These are phyloP conservation scores for Ustilago hordei DNA, from an alignment of 1,284 basidiomycete species.

Conservation along the genomic window DNA sequence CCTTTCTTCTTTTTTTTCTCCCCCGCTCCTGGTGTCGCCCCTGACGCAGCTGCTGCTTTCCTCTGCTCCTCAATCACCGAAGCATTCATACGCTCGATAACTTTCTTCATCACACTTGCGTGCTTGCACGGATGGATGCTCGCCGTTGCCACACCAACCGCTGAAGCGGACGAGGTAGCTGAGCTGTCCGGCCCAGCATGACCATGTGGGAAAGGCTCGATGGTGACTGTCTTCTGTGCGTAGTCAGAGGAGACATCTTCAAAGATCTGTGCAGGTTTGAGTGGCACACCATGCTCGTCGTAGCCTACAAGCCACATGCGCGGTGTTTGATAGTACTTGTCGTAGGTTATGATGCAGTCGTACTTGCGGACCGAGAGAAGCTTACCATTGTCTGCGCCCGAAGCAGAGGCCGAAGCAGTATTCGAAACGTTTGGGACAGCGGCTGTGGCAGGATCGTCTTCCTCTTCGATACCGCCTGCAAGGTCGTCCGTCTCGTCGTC, in stretches of 20 bases:
- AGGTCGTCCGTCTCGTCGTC: slow-evolving; percentile 61
- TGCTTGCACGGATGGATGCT: slow-evolving; percentile 99
- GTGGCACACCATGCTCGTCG: slow-evolving; percentile 64
- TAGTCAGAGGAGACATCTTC: slow-evolving; percentile 98
- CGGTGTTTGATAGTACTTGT: slow-evolving; percentile 75
- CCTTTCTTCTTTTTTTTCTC: slow-evolving; percentile 79
- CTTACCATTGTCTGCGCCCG: slow-evolving; percentile 73
- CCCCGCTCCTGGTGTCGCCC: slow-evolving; percentile 23
- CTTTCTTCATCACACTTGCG: slow-evolving; percentile 99
- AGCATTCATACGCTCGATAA: slow-evolving; percentile 96
- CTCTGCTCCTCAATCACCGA: slow-evolving; percentile 71
- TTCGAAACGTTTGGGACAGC: slow-evolving; percentile 33
- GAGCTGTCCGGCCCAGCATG: slow-evolving; percentile 72
- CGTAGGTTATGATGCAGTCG: slow-evolving; percentile 99
- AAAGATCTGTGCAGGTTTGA: slow-evolving; percentile 85
- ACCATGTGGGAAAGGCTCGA: slow-evolving; percentile 96
- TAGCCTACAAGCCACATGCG: slow-evolving; percentile 69
- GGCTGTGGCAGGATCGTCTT: slow-evolving; percentile 65
- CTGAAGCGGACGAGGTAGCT: slow-evolving; percentile 13
- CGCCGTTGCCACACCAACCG: slow-evolving; percentile 49
- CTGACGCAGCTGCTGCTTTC: slow-evolving; percentile 50
- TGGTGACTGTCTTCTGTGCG: slow-evolving; percentile 98
- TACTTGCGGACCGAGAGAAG: slow-evolving; percentile 95
- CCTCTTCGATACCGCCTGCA: slow-evolving; percentile 59
- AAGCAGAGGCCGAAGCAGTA: slow-evolving; percentile 66